Conservation (phyloP, 169 alveolate genomes). For the Cryptosporidium baileyi region DNA sequence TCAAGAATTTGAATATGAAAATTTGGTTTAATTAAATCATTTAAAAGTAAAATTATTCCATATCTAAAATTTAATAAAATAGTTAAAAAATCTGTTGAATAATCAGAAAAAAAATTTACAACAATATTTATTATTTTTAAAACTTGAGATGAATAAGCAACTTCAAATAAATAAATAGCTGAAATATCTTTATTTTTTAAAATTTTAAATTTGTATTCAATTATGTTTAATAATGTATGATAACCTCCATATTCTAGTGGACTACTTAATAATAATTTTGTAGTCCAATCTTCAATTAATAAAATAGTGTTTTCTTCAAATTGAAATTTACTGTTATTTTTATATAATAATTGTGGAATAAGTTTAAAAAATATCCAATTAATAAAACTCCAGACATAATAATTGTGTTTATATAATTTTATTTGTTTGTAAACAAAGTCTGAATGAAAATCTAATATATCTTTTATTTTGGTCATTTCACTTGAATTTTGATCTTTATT, state of each 20-base stretch:
- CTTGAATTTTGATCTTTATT: background rate
- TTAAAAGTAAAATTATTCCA: background rate
- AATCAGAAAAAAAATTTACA: background rate
- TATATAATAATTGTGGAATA: background rate
- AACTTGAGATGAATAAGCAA: background rate
- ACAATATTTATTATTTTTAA: background rate
- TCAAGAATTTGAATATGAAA: slow-evolving; percentile 3
- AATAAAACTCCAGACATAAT: slow-evolving; percentile 51
- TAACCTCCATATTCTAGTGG: slow-evolving; percentile 62
- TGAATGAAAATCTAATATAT: background rate
- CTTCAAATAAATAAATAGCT: background rate
- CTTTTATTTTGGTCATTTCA: background rate
- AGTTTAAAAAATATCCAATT: slow-evolving; percentile 28
- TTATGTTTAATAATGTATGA: slow-evolving; percentile 22
- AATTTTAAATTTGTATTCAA: background rate
- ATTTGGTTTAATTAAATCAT: background rate
- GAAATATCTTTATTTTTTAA: background rate
- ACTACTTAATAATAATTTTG: background rate
- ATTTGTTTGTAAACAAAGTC: slow-evolving; percentile 8
- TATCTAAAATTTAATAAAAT: slow-evolving; percentile 22
- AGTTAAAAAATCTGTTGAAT: background rate
- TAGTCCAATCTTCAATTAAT: background rate
- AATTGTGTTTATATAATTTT: background rate
- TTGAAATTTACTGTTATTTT: background rate
- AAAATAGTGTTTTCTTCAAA: background rate